phyloP scores from a whole-genome alignment of 1,284 basidiomycete genomes.

The Ceratobasidium sp. region DNA sequence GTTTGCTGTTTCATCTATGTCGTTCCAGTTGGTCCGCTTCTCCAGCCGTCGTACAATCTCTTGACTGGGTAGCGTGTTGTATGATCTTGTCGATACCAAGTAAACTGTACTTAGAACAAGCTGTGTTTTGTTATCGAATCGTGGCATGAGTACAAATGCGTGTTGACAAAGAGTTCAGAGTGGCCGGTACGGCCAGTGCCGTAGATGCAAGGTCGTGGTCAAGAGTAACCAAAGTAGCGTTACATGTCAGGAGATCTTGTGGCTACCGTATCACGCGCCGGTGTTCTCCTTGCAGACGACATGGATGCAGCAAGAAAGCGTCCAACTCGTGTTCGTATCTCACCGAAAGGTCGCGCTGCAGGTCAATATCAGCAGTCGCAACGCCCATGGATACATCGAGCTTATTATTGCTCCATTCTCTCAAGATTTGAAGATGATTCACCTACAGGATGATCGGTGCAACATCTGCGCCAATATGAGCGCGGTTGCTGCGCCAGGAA shows the following conservation, averaged over 20 bases:
- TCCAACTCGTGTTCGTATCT: constrained; percentile 34
- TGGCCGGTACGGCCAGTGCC: background rate
- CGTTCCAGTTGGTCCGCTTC: background rate
- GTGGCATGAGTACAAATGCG: too few species aligned
- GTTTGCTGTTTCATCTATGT: background rate
- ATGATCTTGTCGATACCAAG: background rate
- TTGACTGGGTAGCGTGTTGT: background rate
- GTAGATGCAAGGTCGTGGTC: background rate
- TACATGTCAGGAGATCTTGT: background rate
- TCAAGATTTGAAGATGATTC: constrained; percentile 78
- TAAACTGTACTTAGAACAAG: background rate
- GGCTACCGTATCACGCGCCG: background rate
- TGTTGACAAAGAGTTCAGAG: too few species aligned
- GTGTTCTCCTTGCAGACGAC: constrained; percentile 13
- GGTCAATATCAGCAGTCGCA: constrained; percentile 61
- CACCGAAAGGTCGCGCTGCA: constrained; percentile 96
- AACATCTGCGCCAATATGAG: too few species aligned
- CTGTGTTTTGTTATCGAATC: too few species aligned
- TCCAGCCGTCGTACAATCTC: background rate
- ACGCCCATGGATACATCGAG: constrained; percentile 78
- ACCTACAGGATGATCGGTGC: constrained; percentile 84
- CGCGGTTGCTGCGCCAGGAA: constrained; percentile 68
- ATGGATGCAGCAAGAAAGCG: constrained; percentile 41
- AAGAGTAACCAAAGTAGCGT: background rate
- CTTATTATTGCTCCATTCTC: too few species aligned